Conservation (phyloP, 495 filamentous ascomycete species). For the Wilcoxina mikolae region DNA sequence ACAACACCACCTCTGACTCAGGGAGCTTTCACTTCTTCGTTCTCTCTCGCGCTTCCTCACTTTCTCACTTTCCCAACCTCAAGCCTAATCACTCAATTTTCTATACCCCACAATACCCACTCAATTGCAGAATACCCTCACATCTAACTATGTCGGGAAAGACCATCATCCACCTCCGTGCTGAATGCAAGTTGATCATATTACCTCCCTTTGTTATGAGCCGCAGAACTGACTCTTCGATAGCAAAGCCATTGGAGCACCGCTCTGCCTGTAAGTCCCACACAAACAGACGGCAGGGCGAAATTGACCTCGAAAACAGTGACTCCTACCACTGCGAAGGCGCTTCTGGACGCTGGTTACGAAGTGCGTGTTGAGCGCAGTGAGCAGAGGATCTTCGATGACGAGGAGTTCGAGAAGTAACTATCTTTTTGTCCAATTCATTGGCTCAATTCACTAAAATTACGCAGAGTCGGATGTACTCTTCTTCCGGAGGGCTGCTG, state of each 20-base stretch:
- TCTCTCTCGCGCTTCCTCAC: no score
- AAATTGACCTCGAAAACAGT: conserved; percentile 27
- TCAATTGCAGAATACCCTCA: no score
- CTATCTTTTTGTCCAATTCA: neutral
- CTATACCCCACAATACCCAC: no score
- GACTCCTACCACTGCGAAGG: conserved; percentile 58
- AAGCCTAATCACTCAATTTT: no score
- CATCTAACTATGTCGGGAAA: neutral
- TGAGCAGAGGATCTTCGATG: conserved; percentile 69
- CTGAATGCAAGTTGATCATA: conserved; percentile 23
- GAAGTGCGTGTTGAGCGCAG: conserved; percentile 68
- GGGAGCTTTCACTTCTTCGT: no score
- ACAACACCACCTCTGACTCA: no score
- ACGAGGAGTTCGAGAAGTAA: conserved; percentile 43
- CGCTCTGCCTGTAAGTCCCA: conserved; percentile 34
- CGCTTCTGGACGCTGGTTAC: conserved; percentile 72
- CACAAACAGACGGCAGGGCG: neutral
- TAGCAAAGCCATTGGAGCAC: conserved; percentile 42
- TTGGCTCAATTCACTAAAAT: neutral
- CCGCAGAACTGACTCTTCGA: neutral
- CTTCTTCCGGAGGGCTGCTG: conserved; percentile 75
- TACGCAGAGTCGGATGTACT: conserved; percentile 44
- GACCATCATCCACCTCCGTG: conserved; percentile 25
- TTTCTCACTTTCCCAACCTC: no score
- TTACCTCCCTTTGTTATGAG: neutral